Percentiles rank a stretch among this genome's conserved stretches.
These are phyloP conservation scores for Saturnispora mendoncae DNA, from an alignment of 805 yeast species.

Conservation along the genomic window DNA sequence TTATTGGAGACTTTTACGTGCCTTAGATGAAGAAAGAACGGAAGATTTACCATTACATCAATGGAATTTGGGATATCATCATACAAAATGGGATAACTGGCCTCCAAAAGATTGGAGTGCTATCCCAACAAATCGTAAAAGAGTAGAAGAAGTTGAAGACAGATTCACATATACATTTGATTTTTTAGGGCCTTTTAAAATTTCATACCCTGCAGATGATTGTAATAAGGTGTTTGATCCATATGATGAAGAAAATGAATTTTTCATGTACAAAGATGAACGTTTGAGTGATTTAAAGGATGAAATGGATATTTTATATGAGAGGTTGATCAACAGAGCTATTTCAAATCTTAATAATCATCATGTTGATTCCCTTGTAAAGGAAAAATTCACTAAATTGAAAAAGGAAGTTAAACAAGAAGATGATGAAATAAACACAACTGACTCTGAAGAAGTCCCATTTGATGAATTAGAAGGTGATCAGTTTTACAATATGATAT, in stretches of 20 bases:
- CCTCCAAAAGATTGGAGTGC: constrained; percentile 5
- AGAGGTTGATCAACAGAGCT: not conserved
- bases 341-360: not conserved
- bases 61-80: constrained; percentile 7
- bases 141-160: not conserved
- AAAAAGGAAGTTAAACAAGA: not conserved
- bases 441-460: not conserved
- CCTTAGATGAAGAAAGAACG: constrained; percentile 2
- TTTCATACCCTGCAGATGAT: not conserved
- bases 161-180: constrained; percentile 5
- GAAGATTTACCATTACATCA: constrained; percentile 5
- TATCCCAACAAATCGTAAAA: not conserved
- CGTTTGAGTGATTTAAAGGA: not conserved
- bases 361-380: not conserved
- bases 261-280: not conserved
- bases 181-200: not conserved
- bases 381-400: not conserved
- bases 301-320: not conserved
- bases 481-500: not conserved
- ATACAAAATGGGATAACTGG: constrained; percentile 6
- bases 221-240: not conserved
- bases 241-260: not conserved
- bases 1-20: not conserved
- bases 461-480: not conserved
- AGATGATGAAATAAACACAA: not conserved